A percentile compares a stretch with the other conserved stretches of the same genome.
Conservation (phyloP, 78 protist genomes). For the Protostelium mycophagum region DNA sequence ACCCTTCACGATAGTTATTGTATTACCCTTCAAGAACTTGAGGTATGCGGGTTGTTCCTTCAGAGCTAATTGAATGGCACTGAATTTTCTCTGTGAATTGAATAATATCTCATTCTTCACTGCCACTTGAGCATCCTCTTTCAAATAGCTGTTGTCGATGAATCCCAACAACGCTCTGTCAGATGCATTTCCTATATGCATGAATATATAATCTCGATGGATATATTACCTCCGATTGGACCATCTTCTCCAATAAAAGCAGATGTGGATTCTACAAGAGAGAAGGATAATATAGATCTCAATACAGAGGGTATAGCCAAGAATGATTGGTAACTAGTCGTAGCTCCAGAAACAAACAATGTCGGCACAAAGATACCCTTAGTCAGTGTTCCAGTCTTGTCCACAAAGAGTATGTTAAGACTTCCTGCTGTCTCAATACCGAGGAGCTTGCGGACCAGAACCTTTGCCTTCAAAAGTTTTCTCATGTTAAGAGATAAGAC, state of each 20-base stretch:
- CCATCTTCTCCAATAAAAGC: slow-evolving; percentile 59
- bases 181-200: slow-evolving; percentile 45
- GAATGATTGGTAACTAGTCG: slow-evolving; percentile 37
- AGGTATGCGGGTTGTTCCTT: background rate
- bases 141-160: slow-evolving; percentile 26
- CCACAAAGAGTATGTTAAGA: slow-evolving; percentile 52
- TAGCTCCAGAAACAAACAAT: slow-evolving; percentile 36
- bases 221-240: slow-evolving; percentile 45
- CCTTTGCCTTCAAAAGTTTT: slow-evolving; percentile 55
- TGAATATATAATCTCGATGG: background rate
- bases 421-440: slow-evolving; percentile 76
- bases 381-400: slow-evolving; percentile 78
- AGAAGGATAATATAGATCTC: slow-evolving; percentile 41
- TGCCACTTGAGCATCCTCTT: slow-evolving; percentile 28
- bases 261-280: slow-evolving; percentile 59
- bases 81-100: slow-evolving; percentile 52
- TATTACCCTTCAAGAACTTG: background rate
- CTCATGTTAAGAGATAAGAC: slow-evolving; percentile 67
- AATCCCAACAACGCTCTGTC: slow-evolving; percentile 59
- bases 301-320: slow-evolving; percentile 39
- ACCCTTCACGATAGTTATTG: slow-evolving; percentile 43
- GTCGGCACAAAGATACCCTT: slow-evolving; percentile 56
- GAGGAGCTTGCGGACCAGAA: slow-evolving; percentile 65
- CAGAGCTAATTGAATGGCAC: background rate
- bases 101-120: slow-evolving; percentile 37